phyloP scores from a whole-genome alignment of 352 stramenopile genomes.

The Globisporangium paddicum region DNA sequence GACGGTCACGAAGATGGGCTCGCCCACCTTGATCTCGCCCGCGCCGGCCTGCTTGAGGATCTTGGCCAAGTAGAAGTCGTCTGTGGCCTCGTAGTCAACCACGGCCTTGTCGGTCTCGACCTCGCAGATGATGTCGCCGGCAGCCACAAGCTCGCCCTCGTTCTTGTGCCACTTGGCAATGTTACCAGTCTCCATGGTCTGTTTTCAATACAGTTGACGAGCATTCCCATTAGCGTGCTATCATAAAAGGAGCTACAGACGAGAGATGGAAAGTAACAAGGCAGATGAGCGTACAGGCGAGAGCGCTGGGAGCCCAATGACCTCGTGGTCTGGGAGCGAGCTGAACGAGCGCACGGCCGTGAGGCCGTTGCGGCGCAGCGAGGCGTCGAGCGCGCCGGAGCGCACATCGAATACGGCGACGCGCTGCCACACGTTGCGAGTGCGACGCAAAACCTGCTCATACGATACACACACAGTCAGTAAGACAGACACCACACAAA shows the following conservation, averaged over 20 bases:
- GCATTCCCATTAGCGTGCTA: background rate
- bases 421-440: constrained; percentile 55
- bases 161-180: constrained; percentile 94
- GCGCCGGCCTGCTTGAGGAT: constrained; percentile 89
- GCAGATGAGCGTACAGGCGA: constrained; percentile 35
- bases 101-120: constrained; percentile 99
- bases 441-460: constrained; percentile 40
- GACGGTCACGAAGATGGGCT: constrained; percentile 69
- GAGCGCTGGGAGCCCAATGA: constrained; percentile 67
- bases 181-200: constrained; percentile 95
- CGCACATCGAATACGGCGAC: constrained; percentile 39
- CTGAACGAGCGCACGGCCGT: constrained; percentile 38
- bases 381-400: constrained; percentile 20
- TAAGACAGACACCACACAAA: background rate
- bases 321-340: constrained; percentile 68
- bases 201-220: background rate
- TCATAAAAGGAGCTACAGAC: background rate
- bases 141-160: constrained; percentile 89
- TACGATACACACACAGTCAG: background rate
- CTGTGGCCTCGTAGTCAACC: constrained; percentile 97
- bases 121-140: constrained; percentile 92
- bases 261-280: background rate
- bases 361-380: constrained; percentile 16
- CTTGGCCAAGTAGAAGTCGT: constrained; percentile 94
- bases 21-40: constrained; percentile 82